A percentile compares a stretch with the other conserved stretches of the same genome.
phyloP scores from a whole-genome alignment of 768 basidiomycete genomes.

The Amanita jacksonii region DNA sequence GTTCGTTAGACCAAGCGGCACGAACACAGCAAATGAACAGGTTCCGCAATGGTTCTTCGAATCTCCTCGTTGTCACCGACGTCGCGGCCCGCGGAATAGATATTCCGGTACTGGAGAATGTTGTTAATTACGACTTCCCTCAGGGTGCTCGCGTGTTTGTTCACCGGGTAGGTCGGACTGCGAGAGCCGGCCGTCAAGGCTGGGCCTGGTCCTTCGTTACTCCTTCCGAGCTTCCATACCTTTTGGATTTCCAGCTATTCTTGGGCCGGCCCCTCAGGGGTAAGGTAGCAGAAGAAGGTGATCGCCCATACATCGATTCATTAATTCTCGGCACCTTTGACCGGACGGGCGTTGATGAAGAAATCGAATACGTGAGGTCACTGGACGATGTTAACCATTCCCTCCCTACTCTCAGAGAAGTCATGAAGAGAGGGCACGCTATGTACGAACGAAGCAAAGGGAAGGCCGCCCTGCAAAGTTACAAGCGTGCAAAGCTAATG shows the following conservation, averaged over 20 bases:
- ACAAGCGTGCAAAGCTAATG: conserved; percentile 86
- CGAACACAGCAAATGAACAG: conserved; percentile 85
- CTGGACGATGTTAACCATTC: conserved; percentile 57
- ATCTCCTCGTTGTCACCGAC: conserved; percentile 91
- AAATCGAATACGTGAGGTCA: conserved; percentile 68
- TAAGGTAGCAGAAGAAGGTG: conserved; percentile 38
- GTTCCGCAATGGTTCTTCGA: conserved; percentile 74
- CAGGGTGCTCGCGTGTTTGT: conserved; percentile 90
- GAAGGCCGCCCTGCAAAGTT: conserved; percentile 79
- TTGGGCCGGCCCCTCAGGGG: conserved; percentile 67
- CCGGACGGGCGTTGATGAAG: conserved; percentile 70
- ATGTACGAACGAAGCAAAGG: conserved; percentile 94
- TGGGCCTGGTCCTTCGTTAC: conserved; percentile 97
- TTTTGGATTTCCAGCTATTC: conserved; percentile 90
- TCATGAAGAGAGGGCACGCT: conserved; percentile 81
- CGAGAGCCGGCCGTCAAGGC: conserved; percentile 88
- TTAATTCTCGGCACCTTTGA: conserved; percentile 79
- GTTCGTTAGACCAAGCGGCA: conserved; percentile 87
- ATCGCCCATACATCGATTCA: conserved; percentile 58
- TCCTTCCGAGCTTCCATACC: conserved; percentile 75
- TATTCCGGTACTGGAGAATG: conserved; percentile 92
- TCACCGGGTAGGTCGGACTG: conserved; percentile 95
- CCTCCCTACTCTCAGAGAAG: conserved; percentile 58
- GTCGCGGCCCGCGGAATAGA: conserved; percentile 98
- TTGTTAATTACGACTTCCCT: conserved; percentile 97